Conservation (phyloP, 805 yeast species). For the Brettanomyces naardenensis region DNA sequence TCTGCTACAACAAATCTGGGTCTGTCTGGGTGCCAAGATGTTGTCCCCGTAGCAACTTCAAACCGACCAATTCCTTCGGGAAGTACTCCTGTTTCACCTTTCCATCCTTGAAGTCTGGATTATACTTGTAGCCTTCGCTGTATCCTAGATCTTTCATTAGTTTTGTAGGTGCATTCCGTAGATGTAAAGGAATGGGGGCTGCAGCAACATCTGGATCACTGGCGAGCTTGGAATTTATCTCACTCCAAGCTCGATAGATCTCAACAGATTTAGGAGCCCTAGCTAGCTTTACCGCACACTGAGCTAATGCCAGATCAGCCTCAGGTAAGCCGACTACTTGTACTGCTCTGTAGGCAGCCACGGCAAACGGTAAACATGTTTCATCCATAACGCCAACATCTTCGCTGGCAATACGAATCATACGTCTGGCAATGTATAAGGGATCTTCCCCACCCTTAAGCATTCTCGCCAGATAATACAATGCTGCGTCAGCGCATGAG, state of each 20-base stretch:
- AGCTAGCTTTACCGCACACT: slow-evolving; percentile 87
- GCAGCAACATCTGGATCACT: slow-evolving; percentile 52
- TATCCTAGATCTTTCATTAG: slow-evolving; percentile 88
- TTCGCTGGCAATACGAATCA: slow-evolving; percentile 93
- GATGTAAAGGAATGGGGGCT: slow-evolving; percentile 69
- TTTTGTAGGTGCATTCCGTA: slow-evolving; percentile 90
- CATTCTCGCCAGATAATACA: slow-evolving; percentile 85
- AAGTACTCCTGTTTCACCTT: slow-evolving; percentile 65
- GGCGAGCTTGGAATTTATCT: slow-evolving; percentile 50
- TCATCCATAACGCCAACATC: slow-evolving; percentile 87
- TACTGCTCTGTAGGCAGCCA: slow-evolving; percentile 77
- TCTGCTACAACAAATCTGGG: too few species aligned
- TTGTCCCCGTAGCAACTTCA: slow-evolving; percentile 43
- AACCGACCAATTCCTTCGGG: slow-evolving; percentile 49
- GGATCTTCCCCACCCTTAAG: slow-evolving; percentile 93
- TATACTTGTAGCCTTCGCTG: slow-evolving; percentile 78
- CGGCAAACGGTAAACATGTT: slow-evolving; percentile 75
- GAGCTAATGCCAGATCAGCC: slow-evolving; percentile 81
- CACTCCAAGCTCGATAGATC: slow-evolving; percentile 72
- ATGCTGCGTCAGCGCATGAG: slow-evolving; percentile 79
- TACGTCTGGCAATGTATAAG: slow-evolving; percentile 75
- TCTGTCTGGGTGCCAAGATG: slow-evolving; percentile 48
- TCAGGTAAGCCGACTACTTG: slow-evolving; percentile 94
- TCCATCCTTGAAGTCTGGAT: slow-evolving; percentile 74
- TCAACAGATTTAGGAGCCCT: slow-evolving; percentile 80